Conservation (phyloP, 1,284 basidiomycete species). For the Rhizopogon hawkerae region DNA sequence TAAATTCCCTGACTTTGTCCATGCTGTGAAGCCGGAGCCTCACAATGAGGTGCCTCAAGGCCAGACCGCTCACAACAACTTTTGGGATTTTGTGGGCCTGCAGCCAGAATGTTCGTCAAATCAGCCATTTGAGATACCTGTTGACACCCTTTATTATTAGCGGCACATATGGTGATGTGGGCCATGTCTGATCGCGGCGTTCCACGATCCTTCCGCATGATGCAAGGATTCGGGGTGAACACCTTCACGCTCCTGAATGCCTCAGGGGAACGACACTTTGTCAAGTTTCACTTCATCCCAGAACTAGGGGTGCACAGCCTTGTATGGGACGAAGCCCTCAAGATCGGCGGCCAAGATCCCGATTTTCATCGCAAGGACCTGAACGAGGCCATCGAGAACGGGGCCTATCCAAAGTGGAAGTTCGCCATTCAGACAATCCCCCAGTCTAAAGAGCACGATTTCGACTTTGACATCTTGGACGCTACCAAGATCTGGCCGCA, state of each 20-base stretch:
- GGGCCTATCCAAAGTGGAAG: constrained; percentile 65
- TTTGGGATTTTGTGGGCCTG: constrained; percentile 73
- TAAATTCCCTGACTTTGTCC: constrained; percentile 78
- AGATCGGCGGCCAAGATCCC: constrained; percentile 73
- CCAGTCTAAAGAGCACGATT: constrained; percentile 58
- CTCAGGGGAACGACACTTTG: constrained; percentile 61
- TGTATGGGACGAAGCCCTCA: constrained; percentile 83
- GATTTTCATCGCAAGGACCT: constrained; percentile 79
- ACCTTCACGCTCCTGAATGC: constrained; percentile 68
- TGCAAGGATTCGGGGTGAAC: constrained; percentile 84
- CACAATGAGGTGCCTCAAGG: constrained; percentile 63
- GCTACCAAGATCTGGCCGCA: constrained; percentile 81
- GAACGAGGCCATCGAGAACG: constrained; percentile 65
- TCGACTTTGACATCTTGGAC: constrained; percentile 80
- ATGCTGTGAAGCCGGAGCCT: constrained; percentile 75
- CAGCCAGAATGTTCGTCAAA: constrained; percentile 46
- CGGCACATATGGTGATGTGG: constrained; percentile 79
- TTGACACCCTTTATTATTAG: constrained; percentile 25
- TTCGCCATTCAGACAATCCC: constrained; percentile 71
- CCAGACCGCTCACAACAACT: constrained; percentile 72
- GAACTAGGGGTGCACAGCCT: constrained; percentile 75
- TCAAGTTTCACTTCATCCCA: constrained; percentile 81
- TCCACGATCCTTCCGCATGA: constrained; percentile 76
- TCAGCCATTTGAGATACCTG: constrained; percentile 1
- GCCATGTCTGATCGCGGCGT: constrained; percentile 74